Evolutionary conservation across 2,329 filamentous ascomycete genomes (phyloP), one percentile per base, ranked within the genome.

Genomic region (Calonectria montana): DNA sequence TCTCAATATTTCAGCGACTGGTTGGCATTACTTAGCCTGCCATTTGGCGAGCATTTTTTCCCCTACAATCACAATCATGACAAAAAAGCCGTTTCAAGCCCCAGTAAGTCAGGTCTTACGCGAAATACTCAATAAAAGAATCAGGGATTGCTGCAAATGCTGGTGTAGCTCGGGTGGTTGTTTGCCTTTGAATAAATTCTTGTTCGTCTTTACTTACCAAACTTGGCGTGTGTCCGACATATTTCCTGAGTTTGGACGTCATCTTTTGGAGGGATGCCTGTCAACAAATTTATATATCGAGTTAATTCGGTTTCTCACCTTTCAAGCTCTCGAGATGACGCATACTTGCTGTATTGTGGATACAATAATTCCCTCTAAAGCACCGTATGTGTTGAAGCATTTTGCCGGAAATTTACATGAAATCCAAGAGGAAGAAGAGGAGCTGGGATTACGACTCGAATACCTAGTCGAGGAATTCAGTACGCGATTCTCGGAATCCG

Each of bases 261-360:
- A 45, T 9, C 18, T 45, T 8, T 45, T 2, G 41, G 41, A 23
- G 6, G 2, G 41, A 4, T 41, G 21, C 12, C 57, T 61, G 15
- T 18, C 37, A 16, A 16, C 1, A 9, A 45, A 37, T 7, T 8
- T 62, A 8, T 13, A 10, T 16, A 7, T 12, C 1, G 57, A 68
- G 8, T 23, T 63, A 9, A 16, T 68, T 27, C 37, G 18, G 3
- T 45, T 55, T 43, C 10, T 63, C 12, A 63, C 66, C 8, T 68
- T 68, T 43, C 35, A 63, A 27, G 66, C 57, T n/a, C 57, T 68
- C 3, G 66, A 63, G 37, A 68, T 63, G 66, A 63, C 57, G 7
- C 66, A 68, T 43, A 68, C 66, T 35, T 63, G 66, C 57, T 68
- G 57, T 37, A 12, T n/a, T 43, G 18, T 21, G 1, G 21, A 18